Evolutionary conservation across 176 grass and related monocot species (phyloP).

Genomic region (Alopecurus myosuroides): DNA sequence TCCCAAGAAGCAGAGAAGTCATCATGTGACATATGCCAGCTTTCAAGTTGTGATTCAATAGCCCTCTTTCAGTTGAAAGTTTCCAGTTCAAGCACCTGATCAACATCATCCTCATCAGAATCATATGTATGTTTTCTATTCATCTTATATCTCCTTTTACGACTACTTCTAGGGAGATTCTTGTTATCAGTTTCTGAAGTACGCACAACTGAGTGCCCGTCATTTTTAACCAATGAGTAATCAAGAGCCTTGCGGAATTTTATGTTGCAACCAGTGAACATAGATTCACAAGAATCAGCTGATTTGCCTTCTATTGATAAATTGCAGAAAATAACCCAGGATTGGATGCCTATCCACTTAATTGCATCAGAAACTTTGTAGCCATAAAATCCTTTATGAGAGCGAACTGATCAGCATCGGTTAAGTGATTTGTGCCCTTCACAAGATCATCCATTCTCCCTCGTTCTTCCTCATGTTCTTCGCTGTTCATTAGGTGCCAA

Average conservation of each 20-base stretch:
- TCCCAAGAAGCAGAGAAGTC: too few species aligned
- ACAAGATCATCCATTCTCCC: too few species aligned
- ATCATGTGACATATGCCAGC: too few species aligned
- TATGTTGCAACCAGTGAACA: constrained; percentile 65
- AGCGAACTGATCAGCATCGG: too few species aligned
- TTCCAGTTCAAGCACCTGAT: constrained; percentile 55
- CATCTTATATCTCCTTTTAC: constrained; percentile 59
- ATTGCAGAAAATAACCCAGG: constrained; percentile 62
- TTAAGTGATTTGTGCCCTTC: too few species aligned
- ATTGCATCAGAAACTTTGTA: constrained; percentile 41
- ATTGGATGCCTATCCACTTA: constrained; percentile 68
- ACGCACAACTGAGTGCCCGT: constrained; percentile 8
- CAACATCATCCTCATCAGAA: constrained; percentile 31
- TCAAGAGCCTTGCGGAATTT: constrained; percentile 58
- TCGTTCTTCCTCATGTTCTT: too few species aligned
- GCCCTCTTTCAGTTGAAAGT: too few species aligned
- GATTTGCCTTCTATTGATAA: constrained; percentile 67
- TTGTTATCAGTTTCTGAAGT: constrained; percentile 29
- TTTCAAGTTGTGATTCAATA: too few species aligned
- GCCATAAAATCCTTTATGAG: too few species aligned
- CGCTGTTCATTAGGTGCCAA: constrained; percentile 54
- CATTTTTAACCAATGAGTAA: constrained; percentile 55
- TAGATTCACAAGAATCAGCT: constrained; percentile 52
- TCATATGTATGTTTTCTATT: constrained; percentile 43
- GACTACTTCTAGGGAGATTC: constrained; percentile 25